These are phyloP conservation scores for Actinomortierella wolfii DNA, from an alignment of 371 early-diverging fungal species.

Conservation along the genomic window DNA sequence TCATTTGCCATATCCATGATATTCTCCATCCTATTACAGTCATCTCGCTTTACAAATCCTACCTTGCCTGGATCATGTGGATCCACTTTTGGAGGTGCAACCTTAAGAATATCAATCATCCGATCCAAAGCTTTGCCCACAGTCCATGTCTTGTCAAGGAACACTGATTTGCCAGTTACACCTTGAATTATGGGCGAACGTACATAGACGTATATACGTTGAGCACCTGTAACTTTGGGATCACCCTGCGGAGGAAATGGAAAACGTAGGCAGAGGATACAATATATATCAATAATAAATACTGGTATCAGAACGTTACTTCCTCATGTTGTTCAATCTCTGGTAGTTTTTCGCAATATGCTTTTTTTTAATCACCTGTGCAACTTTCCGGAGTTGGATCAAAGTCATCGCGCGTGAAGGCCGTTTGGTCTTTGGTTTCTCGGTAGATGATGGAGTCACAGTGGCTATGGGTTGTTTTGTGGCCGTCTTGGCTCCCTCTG, in stretches of 20 bases:
- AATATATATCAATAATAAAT: not conserved
- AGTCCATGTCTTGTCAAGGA: constrained; percentile 23
- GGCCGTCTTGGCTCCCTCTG: not conserved
- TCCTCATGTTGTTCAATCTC: not conserved
- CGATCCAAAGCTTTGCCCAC: constrained; percentile 37
- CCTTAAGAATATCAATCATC: constrained; percentile 32
- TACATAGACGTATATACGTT: constrained; percentile 21
- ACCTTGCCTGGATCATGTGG: constrained; percentile 30
- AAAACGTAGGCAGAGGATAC: not conserved
- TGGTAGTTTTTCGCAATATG: not conserved
- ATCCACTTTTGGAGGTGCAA: constrained; percentile 18
- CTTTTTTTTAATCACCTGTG: constrained; percentile 13
- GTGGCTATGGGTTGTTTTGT: too few species aligned
- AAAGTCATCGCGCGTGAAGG: constrained; percentile 28
- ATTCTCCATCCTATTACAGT: too few species aligned
- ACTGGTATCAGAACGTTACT: not conserved
- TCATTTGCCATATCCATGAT: too few species aligned
- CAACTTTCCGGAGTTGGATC: constrained; percentile 29
- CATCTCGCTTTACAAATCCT: too few species aligned
- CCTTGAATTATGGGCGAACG: constrained; percentile 21
- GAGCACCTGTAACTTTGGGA: constrained; percentile 25
- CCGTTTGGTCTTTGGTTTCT: constrained; percentile 19
- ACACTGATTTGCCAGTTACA: not conserved
- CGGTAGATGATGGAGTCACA: too few species aligned
- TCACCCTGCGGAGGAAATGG: constrained; percentile 21